phyloP scores from a whole-genome alignment of 2,329 filamentous ascomycete species.

The Diaporthe nobilis region DNA sequence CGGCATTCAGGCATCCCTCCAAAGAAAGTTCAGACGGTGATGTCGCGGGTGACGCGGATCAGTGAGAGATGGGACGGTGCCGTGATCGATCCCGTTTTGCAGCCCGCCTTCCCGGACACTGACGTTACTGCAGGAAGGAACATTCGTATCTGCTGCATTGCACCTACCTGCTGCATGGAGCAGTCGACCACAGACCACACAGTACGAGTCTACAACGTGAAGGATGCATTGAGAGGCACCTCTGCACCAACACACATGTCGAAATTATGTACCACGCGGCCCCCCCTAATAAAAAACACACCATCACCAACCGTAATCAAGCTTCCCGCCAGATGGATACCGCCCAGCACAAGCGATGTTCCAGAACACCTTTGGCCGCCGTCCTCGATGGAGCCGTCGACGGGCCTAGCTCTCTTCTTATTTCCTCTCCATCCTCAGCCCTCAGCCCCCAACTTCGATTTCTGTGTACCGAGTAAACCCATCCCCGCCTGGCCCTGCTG shows the following conservation, averaged over 20 bases:
- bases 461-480: no score
- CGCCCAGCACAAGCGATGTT: slow-evolving; percentile 23
- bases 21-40: slow-evolving; percentile 26
- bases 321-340: slow-evolving; percentile 29
- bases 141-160: not conserved
- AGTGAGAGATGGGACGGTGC: slow-evolving; percentile 7
- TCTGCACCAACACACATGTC: slow-evolving; percentile 3
- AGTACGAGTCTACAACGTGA: not conserved
- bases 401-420: slow-evolving; percentile 27
- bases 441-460: slow-evolving; percentile 6
- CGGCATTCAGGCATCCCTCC: not conserved
- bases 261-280: not conserved
- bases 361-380: slow-evolving; percentile 10
- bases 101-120: not conserved
- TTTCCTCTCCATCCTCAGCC: slow-evolving; percentile 10
- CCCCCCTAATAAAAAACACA: not conserved
- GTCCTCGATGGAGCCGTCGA: not conserved
- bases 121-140: not conserved
- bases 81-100: not conserved
- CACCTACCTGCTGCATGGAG: not conserved
- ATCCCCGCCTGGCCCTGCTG: not conserved
- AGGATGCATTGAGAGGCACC: not conserved
- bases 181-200: not conserved
- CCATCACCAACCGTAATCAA: slow-evolving; percentile 28
- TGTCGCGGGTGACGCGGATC: slow-evolving; percentile 27